A percentile compares a stretch with the other conserved stretches of the same genome.
Conservation (phyloP, 768 basidiomycete species). For the Mycena filopes region DNA sequence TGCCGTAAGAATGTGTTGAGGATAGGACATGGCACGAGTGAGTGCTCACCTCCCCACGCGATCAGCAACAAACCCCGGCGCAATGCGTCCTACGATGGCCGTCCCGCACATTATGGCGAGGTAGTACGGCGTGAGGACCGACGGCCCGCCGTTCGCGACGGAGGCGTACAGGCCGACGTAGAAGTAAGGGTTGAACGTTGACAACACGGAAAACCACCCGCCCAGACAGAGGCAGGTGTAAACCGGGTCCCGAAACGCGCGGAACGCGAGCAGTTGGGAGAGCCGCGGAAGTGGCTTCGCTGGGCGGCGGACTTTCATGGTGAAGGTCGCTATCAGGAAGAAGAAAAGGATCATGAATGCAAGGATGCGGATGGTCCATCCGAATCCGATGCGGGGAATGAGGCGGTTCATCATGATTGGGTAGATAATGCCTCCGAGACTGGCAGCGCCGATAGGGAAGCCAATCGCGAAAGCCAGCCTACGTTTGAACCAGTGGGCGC, state of each 20-base stretch:
- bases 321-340: conserved; percentile 34
- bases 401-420: conserved; percentile 37
- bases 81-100: conserved; percentile 39
- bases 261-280: conserved; percentile 36
- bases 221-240: conserved; percentile 36
- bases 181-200: conserved; percentile 40
- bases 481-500: conserved; percentile 48
- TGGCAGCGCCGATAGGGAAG: conserved; percentile 43
- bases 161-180: conserved; percentile 38
- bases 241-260: conserved; percentile 35
- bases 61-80: conserved; percentile 37
- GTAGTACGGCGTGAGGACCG: conserved; percentile 37
- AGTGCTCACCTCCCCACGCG: conserved; percentile 38
- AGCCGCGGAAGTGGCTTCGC: conserved; percentile 36
- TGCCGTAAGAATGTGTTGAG: not conserved
- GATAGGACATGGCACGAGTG: conserved; percentile 9
- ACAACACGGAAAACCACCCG: conserved; percentile 37
- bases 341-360: conserved; percentile 39
- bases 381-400: conserved; percentile 4
- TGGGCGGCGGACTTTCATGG: conserved; percentile 39
- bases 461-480: conserved; percentile 47
- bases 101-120: conserved; percentile 39
- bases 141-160: conserved; percentile 27
- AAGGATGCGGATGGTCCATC: conserved; percentile 42
- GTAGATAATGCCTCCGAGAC: conserved; percentile 46